Evolutionary conservation across 805 yeast species (phyloP).

Genomic region (Huiozyma sinensis): DNA sequence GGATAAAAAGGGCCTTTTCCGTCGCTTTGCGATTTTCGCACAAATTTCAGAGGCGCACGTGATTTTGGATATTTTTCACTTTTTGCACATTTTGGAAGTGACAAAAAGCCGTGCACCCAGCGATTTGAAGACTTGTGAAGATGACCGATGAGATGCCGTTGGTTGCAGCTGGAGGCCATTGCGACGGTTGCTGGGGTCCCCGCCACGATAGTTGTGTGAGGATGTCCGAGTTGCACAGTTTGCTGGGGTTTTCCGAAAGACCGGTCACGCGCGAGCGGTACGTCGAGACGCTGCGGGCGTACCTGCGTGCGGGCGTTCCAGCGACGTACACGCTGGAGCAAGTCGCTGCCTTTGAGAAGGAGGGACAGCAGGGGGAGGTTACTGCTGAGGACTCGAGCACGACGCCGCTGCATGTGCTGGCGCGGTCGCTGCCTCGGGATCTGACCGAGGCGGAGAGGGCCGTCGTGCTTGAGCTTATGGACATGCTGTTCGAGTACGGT

Average conservation of each 20-base stretch:
- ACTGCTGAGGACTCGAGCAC: conserved; percentile 39
- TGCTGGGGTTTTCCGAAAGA: conserved; percentile 39
- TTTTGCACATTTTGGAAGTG: too few relatives aligned
- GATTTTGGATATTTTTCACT: too few relatives aligned
- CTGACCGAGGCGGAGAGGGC: conserved; percentile 32
- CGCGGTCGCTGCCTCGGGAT: conserved; percentile 37
- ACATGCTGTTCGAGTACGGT: conserved; percentile 65
- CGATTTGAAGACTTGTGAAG: too few relatives aligned
- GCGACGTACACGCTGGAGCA: conserved; percentile 77
- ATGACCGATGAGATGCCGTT: too few relatives aligned
- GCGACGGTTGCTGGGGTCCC: neutral
- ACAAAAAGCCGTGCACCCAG: too few relatives aligned
- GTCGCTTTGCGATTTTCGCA: too few relatives aligned
- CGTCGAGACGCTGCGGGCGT: conserved; percentile 35
- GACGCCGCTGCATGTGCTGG: conserved; percentile 67
- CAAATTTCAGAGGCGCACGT: too few relatives aligned
- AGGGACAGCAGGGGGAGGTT: conserved; percentile 7
- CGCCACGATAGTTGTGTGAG: neutral
- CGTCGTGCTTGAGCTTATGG: conserved; percentile 45
- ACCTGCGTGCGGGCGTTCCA: conserved; percentile 58
- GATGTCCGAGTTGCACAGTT: conserved; percentile 70
- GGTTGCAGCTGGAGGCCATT: too few relatives aligned
- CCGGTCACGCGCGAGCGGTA: conserved; percentile 41
- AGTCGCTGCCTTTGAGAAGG: conserved; percentile 46
- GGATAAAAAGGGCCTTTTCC: too few relatives aligned